These are phyloP conservation scores for Hemileia vastatrix DNA, from an alignment of 1,284 basidiomycete species.

Conservation along the genomic window DNA sequence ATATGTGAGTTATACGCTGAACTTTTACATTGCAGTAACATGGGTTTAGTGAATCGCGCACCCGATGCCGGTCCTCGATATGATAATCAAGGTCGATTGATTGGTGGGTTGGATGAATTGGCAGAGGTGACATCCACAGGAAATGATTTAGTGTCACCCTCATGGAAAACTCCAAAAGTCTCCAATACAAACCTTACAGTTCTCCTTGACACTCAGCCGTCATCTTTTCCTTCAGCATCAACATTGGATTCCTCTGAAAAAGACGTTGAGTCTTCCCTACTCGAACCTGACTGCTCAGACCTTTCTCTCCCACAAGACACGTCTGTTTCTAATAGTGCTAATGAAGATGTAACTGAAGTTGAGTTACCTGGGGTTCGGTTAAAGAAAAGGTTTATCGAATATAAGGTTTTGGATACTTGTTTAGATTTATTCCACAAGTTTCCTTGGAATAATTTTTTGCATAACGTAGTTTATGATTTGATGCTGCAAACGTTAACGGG, in stretches of 20 bases:
- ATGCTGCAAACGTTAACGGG: conserved; percentile 92
- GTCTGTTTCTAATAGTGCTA: too few relatives aligned
- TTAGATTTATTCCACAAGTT: conserved; percentile 90
- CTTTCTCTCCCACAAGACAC: too few relatives aligned
- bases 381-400: conserved; percentile 64
- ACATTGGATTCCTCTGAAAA: too few relatives aligned
- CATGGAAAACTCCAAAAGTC: too few relatives aligned
- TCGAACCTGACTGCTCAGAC: too few relatives aligned
- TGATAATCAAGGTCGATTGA: conserved; percentile 64
- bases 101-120: conserved; percentile 67
- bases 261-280: too few relatives aligned
- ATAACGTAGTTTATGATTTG: conserved; percentile 93
- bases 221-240: conserved; percentile 31
- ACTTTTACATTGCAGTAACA: conserved; percentile 93
- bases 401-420: conserved; percentile 57
- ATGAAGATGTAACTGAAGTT: conserved; percentile 1
- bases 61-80: conserved; percentile 63
- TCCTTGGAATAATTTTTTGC: conserved; percentile 96
- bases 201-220: conserved; percentile 31
- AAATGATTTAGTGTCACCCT: too few relatives aligned
- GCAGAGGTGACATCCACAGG: too few relatives aligned
- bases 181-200: too few relatives aligned
- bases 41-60: conserved; percentile 82
- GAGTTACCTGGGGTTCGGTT: conserved; percentile 58
- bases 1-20: conserved; percentile 97